These are phyloP conservation scores for Viola odorata DNA, from an alignment of 345 rosid genomes.

Conservation along the genomic window DNA sequence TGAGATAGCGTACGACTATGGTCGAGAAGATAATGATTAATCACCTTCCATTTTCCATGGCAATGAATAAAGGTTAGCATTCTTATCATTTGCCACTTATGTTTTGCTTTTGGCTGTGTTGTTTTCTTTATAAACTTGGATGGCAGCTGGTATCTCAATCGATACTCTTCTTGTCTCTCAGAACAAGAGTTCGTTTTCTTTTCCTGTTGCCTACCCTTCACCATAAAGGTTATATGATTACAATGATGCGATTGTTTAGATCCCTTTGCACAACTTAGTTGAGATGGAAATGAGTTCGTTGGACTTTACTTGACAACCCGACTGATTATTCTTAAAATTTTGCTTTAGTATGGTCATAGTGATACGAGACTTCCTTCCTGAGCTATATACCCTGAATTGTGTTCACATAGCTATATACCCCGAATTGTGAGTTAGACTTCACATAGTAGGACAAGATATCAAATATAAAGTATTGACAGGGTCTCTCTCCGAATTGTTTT, in stretches of 20 bases:
- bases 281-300: too few relatives aligned
- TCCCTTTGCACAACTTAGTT: too few relatives aligned
- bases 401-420: background rate
- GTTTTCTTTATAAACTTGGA: background rate
- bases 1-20: slow-evolving; percentile 82
- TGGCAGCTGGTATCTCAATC: background rate
- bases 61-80: slow-evolving; percentile 47
- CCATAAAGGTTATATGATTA: too few relatives aligned
- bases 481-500: too few relatives aligned
- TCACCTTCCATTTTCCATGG: slow-evolving; percentile 7
- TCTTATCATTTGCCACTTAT: slow-evolving; percentile 1
- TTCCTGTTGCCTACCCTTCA: too few relatives aligned
- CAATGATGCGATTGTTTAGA: too few relatives aligned
- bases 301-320: too few relatives aligned
- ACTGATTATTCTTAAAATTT: too few relatives aligned
- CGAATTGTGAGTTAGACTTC: background rate
- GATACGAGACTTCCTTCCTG: too few relatives aligned
- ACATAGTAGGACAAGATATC: background rate
- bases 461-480: too few relatives aligned
- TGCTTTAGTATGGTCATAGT: too few relatives aligned
- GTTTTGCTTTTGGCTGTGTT: background rate
- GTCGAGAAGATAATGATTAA: slow-evolving; percentile 74
- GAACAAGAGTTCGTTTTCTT: too few relatives aligned
- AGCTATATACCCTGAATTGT: background rate
- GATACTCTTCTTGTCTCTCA: background rate